Evolutionary conservation across 805 yeast genomes (phyloP), one percentile per base, ranked within the genome.

Genomic region (Citeromyces matritensis): DNA sequence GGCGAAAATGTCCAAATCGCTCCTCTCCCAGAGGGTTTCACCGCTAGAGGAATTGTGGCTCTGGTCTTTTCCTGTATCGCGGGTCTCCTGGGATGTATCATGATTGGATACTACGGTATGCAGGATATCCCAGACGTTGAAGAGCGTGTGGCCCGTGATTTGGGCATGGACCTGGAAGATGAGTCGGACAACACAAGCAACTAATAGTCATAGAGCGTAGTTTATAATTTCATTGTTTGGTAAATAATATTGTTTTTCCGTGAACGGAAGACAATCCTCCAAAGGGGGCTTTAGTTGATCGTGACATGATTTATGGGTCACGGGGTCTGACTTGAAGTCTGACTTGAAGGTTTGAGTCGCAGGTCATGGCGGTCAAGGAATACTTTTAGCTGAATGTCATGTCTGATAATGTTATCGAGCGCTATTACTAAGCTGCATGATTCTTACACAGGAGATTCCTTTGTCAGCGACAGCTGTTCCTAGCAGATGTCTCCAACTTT

Each of bases 21-120:
- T 40, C 43, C 57, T 27, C 67, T 91, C 45, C 97, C 97, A 29
- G 49, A 64, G 29, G 96, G 96, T 12, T 91, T 91, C 70, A 88
- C 97, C 31, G 82, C 94, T 35, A 75, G 79, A 50, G 98, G 98
- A 63, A 76, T 79, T 51, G 94, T 88, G 33, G 97, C 97, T 9
- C 60, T 91, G 54, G 88, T 79, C 12, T 88, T 91, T 65, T 83
- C 95, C 5, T 71, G 82, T 63, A 47, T 88, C 43, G 70, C 94
- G 31, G 98, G 91, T 48, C 49, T 83, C 39, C 55, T 83, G 12
- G 98, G 98, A 55, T 59, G 86, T 57, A 61, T 58, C 35, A 66
- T 77, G 42, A 82, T 91, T 47, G 67, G 79, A 30, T 45, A 74
- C 53, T 91, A 88, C 57, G 98, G 98, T 58, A 55, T 81, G 61